A percentile compares a stretch with the other conserved stretches of the same genome.
These are phyloP conservation scores for Cardamine chenopodiifolia DNA, from an alignment of 345 rosid species.

Conservation along the genomic window DNA sequence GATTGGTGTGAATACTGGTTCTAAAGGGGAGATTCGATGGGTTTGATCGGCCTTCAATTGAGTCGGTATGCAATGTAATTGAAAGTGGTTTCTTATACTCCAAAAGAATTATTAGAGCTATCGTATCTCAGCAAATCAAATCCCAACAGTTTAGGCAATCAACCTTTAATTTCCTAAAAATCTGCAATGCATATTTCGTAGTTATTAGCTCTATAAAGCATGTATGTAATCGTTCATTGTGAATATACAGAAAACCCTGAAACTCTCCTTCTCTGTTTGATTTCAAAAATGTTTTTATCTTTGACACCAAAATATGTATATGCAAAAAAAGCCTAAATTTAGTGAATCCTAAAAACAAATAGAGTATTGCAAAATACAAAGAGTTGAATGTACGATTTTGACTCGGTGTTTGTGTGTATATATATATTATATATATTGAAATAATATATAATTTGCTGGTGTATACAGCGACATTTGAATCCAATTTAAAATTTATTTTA, in stretches of 20 bases:
- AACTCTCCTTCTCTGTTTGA: no score
- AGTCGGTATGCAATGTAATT: conserved; percentile 7
- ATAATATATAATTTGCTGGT: background rate
- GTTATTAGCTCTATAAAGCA: no score
- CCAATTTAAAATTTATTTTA: background rate
- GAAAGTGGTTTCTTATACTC: background rate
- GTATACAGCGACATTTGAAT: background rate
- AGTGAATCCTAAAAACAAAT: background rate
- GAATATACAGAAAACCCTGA: no score
- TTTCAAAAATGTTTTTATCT: background rate
- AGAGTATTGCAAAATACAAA: background rate
- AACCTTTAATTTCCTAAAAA: no score
- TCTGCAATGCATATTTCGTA: no score
- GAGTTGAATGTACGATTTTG: background rate
- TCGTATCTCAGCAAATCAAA: no score
- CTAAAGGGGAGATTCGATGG: conserved; percentile 65
- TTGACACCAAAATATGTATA: background rate
- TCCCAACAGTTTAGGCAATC: no score
- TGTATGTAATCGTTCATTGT: no score
- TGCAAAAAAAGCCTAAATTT: background rate
- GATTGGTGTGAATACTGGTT: conserved; percentile 64
- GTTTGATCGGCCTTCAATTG: conserved; percentile 63
- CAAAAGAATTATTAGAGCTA: no score
- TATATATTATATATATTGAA: no score
- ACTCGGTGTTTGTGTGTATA: background rate